Evolutionary conservation across 2,329 filamentous ascomycete genomes (phyloP).

Genomic region (Dothideomycetes sp.): DNA sequence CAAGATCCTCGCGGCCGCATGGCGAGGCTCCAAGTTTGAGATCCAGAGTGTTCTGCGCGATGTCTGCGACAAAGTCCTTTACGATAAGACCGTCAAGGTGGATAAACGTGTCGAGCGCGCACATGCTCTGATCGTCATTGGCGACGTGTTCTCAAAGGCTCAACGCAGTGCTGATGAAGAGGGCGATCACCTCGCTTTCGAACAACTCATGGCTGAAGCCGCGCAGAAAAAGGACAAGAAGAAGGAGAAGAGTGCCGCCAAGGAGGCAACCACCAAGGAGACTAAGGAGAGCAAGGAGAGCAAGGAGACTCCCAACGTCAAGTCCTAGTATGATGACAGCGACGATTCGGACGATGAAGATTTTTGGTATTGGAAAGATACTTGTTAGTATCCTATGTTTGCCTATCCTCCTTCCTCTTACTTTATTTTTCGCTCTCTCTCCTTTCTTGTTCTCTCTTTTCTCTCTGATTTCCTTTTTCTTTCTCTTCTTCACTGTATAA

Average conservation of each 20-base stretch:
- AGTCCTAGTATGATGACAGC: not conserved
- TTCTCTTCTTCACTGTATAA: no score
- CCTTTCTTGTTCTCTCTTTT: no score
- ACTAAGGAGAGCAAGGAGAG: constrained; percentile 6
- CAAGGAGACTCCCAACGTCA: not conserved
- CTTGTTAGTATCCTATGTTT: no score
- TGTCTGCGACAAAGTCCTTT: constrained; percentile 81
- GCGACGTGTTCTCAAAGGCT: constrained; percentile 84
- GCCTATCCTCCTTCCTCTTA: no score
- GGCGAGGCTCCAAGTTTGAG: constrained; percentile 94
- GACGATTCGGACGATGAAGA: no score
- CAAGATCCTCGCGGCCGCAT: constrained; percentile 94
- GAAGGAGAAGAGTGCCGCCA: constrained; percentile 39
- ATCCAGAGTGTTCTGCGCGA: constrained; percentile 93
- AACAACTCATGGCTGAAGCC: constrained; percentile 93
- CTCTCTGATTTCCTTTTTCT: no score
- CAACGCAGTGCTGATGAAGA: constrained; percentile 65
- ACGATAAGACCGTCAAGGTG: constrained; percentile 67
- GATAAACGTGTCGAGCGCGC: constrained; percentile 85
- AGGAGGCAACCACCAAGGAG: constrained; percentile 42
- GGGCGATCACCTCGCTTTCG: constrained; percentile 96
- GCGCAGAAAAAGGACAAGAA: constrained; percentile 89
- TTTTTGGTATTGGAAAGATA: no score
- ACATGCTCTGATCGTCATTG: constrained; percentile 78
- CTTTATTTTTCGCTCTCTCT: no score